Base-by-base conservation (phyloP, 2,329 filamentous ascomycete genomes). In the Xylariaceae sp. region DNA sequence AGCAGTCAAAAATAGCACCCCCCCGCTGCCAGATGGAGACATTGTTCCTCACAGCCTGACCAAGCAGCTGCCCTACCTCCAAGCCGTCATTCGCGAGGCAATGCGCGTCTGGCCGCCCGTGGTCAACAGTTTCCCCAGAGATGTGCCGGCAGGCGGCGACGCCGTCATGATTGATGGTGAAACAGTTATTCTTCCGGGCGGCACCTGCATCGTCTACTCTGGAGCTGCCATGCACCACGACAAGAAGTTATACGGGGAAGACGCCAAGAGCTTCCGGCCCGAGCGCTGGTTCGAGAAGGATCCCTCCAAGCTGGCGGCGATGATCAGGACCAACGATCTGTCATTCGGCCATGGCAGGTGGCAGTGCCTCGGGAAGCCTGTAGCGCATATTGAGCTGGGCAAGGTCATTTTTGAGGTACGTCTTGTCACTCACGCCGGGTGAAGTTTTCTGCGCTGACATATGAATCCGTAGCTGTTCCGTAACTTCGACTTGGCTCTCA, bases 81-180 rank as follows among this genome's bases (percentile, higher is more conserved):
- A 59, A 32, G 61, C 61, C 2, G 56, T 58, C 14, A 57, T 67
- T 29, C 53, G 56, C 21, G 65, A 67, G 42, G 54, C 51, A 2
- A 39, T 63, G 31, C 49, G 64, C 0, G 50, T 64, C 9, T 56
- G 51, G 25, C 57, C 59, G 6, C 57, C 57, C 0, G 43, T 46
- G 0, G 40, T 45, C 8, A 45, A 44, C 21, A 34, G 45, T 5
- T 33, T 52, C 3, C 30, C 41, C 5, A 45, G 38, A 36, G 32
- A 41, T n/a, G 29, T 25, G 8, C 40, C 43, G 8, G 36, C 36
- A 4, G 36, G 17, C 12, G 43, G 43, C 2, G 43, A 45, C 11
- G 38, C 27, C 3, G 33, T 38, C 2, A 30, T 24, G 2, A 33
- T 44, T 8, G 34, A 31, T 2, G 36, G 37, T 6, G 5, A 32